phyloP scores from a whole-genome alignment of 768 basidiomycete genomes.

The Suillus decipiens region DNA sequence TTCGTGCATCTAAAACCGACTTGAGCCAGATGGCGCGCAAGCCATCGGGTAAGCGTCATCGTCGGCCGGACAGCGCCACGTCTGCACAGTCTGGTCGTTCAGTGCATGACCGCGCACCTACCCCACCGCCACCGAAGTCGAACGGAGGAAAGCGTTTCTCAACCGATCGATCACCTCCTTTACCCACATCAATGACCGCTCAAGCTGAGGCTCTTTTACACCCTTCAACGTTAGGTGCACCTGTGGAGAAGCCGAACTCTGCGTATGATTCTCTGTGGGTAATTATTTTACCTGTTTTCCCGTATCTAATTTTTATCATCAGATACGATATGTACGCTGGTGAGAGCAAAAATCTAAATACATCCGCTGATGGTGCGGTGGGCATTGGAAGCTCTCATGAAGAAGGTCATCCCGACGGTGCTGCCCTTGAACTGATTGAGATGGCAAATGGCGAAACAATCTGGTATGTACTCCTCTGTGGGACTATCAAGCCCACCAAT shows the following conservation, averaged over 20 bases:
- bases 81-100: constrained; percentile 70
- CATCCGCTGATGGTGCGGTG: constrained; percentile 37
- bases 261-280: constrained; percentile 80
- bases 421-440: constrained; percentile 78
- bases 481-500: not conserved
- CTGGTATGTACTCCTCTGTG: constrained; percentile 53
- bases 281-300: constrained; percentile 17
- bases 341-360: constrained; percentile 45
- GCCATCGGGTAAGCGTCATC: constrained; percentile 48
- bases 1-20: constrained; percentile 57
- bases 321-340: constrained; percentile 83
- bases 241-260: constrained; percentile 66
- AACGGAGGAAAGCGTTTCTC: constrained; percentile 62
- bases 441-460: constrained; percentile 87
- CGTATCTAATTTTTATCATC: constrained; percentile 24
- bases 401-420: constrained; percentile 41
- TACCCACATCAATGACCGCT: constrained; percentile 53
- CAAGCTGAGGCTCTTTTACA: constrained; percentile 42
- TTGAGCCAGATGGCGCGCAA: constrained; percentile 56
- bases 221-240: constrained; percentile 38
- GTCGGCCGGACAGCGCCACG: constrained; percentile 60
- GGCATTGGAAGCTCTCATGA: constrained; percentile 25
- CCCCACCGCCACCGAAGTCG: constrained; percentile 78
- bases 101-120: constrained; percentile 79
- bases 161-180: constrained; percentile 62